Evolutionary conservation across 1,284 basidiomycete genomes (phyloP).

Genomic region (Ustilago cynodontis): DNA sequence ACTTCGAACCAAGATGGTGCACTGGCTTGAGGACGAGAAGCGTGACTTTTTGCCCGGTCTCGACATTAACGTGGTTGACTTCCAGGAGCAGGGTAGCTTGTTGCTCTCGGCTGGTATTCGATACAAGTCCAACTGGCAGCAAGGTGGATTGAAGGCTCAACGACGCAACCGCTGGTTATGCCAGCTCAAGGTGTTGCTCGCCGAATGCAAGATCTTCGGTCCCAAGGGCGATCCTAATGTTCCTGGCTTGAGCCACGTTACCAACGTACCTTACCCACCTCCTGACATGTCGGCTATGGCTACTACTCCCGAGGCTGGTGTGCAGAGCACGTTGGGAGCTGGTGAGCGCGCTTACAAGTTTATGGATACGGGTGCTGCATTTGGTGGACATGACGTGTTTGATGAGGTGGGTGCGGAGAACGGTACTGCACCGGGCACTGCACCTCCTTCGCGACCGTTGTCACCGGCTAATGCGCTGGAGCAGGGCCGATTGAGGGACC

Average conservation of each 20-base stretch:
- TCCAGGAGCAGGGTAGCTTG: conserved; percentile 85
- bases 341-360: conserved; percentile 45
- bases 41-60: conserved; percentile 68
- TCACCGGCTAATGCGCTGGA: conserved; percentile 51
- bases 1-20: conserved; percentile 83
- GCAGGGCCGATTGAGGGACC: conserved; percentile 39
- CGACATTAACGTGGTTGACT: conserved; percentile 74
- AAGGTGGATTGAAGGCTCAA: conserved; percentile 79
- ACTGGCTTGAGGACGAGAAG: conserved; percentile 76
- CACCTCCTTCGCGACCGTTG: conserved; percentile 41
- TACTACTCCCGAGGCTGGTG: conserved; percentile 33
- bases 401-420: conserved; percentile 27
- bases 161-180: conserved; percentile 92
- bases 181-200: conserved; percentile 81
- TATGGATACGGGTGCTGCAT: conserved; percentile 44
- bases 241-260: conserved; percentile 27
- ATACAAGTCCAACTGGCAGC: conserved; percentile 86
- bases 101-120: conserved; percentile 84
- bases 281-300: conserved; percentile 26
- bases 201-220: conserved; percentile 81
- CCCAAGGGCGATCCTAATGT: conserved; percentile 74
- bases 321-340: conserved; percentile 36
- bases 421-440: conserved; percentile 36
- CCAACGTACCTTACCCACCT: conserved; percentile 42
- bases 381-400: conserved; percentile 44